Percentiles rank a stretch among this genome's conserved stretches.
Evolutionary conservation across 139 green algal species (phyloP).

Genomic region (Chlamydomonas applanata): DNA sequence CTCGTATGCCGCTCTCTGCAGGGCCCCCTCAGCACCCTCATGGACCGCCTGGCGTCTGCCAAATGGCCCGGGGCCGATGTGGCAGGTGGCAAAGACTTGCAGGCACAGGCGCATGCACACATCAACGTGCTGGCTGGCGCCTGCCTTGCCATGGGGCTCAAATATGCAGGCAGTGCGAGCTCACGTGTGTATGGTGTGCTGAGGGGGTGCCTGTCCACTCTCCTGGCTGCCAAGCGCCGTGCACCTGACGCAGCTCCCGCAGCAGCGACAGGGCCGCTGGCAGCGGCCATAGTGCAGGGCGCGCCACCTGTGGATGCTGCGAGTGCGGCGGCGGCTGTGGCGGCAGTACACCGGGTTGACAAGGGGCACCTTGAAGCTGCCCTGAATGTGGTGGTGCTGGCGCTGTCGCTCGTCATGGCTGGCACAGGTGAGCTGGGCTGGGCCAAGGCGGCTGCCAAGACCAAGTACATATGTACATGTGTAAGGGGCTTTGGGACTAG

Average conservation of each 20-base stretch:
- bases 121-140: constrained; percentile 65
- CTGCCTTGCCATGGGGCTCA: constrained; percentile 85
- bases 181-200: constrained; percentile 53
- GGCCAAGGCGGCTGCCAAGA: neutral
- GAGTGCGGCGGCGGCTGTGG: neutral
- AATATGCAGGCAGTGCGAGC: constrained; percentile 72
- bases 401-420: constrained; percentile 88
- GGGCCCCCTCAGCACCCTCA: neutral
- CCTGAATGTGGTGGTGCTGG: constrained; percentile 60
- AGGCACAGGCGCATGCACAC: constrained; percentile 29
- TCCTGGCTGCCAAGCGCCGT: constrained; percentile 70
- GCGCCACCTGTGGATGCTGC: constrained; percentile 20
- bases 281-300: constrained; percentile 9
- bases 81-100: constrained; percentile 6
- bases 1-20: neutral
- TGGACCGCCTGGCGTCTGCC: neutral
- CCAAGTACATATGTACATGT: no score
- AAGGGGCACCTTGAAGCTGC: constrained; percentile 59
- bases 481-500: no score
- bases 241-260: constrained; percentile 46
- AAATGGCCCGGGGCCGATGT: neutral
- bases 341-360: constrained; percentile 32
- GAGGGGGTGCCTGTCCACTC: constrained; percentile 48
- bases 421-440: constrained; percentile 63
- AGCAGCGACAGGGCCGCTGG: neutral